phyloP scores from a whole-genome alignment of 805 yeast genomes.

The Jamesozyma hellenica region DNA sequence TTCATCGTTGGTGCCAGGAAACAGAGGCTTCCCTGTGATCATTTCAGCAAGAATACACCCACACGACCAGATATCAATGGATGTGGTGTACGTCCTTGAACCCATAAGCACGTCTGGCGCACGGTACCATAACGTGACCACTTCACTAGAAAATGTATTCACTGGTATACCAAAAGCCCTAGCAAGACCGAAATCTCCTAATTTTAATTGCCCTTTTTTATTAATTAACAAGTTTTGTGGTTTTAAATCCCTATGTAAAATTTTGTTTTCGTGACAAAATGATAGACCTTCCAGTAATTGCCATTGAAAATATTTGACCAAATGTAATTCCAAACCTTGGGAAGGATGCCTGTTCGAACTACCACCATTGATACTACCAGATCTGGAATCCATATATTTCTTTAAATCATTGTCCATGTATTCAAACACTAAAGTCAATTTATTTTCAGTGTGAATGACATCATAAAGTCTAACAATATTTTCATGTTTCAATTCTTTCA shows the following conservation, averaged over 20 bases:
- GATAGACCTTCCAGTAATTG: constrained; percentile 85
- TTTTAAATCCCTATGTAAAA: constrained; percentile 88
- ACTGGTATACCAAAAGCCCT: constrained; percentile 96
- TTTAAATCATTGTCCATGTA: constrained; percentile 89
- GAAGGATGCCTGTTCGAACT: constrained; percentile 16
- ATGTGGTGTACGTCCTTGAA: constrained; percentile 93
- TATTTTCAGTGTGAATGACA: constrained; percentile 93
- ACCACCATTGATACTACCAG: neutral
- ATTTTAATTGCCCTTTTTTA: constrained; percentile 86
- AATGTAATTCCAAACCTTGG: constrained; percentile 30
- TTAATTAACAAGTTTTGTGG: constrained; percentile 93
- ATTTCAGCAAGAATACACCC: constrained; percentile 97
- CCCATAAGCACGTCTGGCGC: constrained; percentile 94
- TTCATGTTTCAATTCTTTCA: constrained; percentile 89
- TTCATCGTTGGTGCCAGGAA: constrained; percentile 96
- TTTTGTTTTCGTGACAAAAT: constrained; percentile 90
- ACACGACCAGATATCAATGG: constrained; percentile 98
- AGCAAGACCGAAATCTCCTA: constrained; percentile 91
- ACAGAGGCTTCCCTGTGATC: constrained; percentile 89
- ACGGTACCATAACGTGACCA: constrained; percentile 94
- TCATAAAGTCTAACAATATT: constrained; percentile 86
- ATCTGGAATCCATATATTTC: constrained; percentile 80
- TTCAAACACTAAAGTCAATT: constrained; percentile 87
- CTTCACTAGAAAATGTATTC: constrained; percentile 95
- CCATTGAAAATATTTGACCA: constrained; percentile 88